Conservation (phyloP, 2,329 filamentous ascomycete species). For the Hypocrella siamensis region DNA sequence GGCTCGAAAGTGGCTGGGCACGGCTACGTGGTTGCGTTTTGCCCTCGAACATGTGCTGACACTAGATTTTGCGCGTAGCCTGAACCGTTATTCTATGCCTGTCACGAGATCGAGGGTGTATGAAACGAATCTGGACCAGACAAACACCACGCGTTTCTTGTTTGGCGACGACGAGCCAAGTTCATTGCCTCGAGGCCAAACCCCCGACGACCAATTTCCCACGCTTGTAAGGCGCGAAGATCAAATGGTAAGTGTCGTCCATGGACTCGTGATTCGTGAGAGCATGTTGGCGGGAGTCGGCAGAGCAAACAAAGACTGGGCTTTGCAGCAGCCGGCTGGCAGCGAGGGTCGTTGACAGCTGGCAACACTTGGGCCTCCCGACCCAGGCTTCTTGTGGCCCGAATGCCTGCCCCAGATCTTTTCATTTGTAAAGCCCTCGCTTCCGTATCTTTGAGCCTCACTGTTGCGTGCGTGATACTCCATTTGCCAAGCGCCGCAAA, state of each 20-base stretch:
- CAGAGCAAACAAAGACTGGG: too few species aligned
- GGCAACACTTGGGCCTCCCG: too few species aligned
- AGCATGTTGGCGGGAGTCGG: too few species aligned
- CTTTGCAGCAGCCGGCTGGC: too few species aligned
- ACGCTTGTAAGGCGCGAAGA: slow-evolving; percentile 56
- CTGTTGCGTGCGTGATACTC: too few species aligned
- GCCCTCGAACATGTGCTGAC: not conserved
- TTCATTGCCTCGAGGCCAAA: slow-evolving; percentile 32
- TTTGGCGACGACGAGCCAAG: slow-evolving; percentile 63
- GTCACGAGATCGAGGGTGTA: slow-evolving; percentile 57
- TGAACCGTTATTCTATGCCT: slow-evolving; percentile 90
- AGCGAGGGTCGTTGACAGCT: too few species aligned
- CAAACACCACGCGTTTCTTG: slow-evolving; percentile 72
- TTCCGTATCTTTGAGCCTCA: too few species aligned
- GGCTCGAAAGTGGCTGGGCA: not conserved
- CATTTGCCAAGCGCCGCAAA: too few species aligned
- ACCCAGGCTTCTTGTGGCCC: too few species aligned
- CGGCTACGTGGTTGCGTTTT: too few species aligned
- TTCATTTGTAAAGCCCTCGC: too few species aligned
- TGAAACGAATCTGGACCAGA: slow-evolving; percentile 59
- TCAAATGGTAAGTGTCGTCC: slow-evolving; percentile 31
- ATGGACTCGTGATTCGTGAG: not conserved
- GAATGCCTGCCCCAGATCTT: too few species aligned
- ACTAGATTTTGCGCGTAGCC: slow-evolving; percentile 28
- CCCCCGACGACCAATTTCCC: slow-evolving; percentile 73